phyloP scores from a whole-genome alignment of 495 filamentous ascomycete species.

The Xylaria venustula region DNA sequence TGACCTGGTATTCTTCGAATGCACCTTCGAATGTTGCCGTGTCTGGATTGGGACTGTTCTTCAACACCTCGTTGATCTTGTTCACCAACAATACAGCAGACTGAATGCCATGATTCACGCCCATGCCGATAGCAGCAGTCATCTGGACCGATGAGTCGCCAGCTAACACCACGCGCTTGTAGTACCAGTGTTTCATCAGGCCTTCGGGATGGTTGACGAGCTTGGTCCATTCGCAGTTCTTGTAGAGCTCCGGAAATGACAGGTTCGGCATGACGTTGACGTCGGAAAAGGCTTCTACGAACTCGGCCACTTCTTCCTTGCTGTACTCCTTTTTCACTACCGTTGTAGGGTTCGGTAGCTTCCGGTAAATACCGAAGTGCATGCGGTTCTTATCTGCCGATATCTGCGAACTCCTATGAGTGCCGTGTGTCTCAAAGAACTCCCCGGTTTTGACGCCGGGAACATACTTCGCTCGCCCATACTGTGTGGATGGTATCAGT shows the following conservation, averaged over 20 bases:
- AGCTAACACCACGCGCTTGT: constrained; percentile 45
- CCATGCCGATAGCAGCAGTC: constrained; percentile 34
- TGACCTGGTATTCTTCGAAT: constrained; percentile 15
- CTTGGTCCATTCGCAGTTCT: constrained; percentile 3
- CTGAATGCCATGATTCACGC: constrained; percentile 38
- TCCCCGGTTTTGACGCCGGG: constrained; percentile 11
- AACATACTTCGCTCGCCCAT: constrained; percentile 1
- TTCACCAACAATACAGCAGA: constrained; percentile 44
- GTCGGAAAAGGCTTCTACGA: constrained; percentile 26
- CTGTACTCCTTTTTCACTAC: constrained; percentile 30
- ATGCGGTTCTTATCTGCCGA: constrained; percentile 23
- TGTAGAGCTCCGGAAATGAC: constrained; percentile 33
- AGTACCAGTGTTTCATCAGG: constrained; percentile 39
- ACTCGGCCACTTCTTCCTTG: constrained; percentile 30
- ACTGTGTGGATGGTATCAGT: background rate
- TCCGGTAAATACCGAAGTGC: constrained; percentile 40
- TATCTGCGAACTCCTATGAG: constrained; percentile 22
- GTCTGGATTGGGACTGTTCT: background rate
- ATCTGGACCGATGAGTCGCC: constrained; percentile 55
- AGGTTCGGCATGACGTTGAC: constrained; percentile 29
- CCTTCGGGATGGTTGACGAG: constrained; percentile 41
- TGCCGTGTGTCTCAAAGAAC: constrained; percentile 21
- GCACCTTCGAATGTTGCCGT: constrained; percentile 6
- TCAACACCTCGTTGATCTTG: constrained; percentile 17
- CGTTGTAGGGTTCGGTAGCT: constrained; percentile 16